These are phyloP conservation scores for Pythium pyrilobum DNA, from an alignment of 352 stramenopile genomes.

Conservation along the genomic window DNA sequence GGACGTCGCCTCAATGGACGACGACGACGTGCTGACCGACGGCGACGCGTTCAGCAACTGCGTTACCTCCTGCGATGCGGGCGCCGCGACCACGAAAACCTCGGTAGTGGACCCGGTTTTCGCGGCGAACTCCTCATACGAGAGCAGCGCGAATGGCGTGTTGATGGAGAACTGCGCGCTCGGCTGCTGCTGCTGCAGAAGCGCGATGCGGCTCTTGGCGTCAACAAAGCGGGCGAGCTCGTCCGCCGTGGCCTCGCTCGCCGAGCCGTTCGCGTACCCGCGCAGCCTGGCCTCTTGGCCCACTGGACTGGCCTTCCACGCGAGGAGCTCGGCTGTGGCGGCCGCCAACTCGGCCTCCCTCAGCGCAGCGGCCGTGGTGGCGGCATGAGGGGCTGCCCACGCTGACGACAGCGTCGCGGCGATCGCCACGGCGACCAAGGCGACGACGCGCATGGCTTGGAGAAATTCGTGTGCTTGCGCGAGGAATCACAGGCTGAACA, in stretches of 20 bases:
- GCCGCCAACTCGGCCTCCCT: background rate
- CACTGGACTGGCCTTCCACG: constrained; percentile 14
- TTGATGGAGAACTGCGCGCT: constrained; percentile 9
- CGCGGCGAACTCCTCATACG: constrained; percentile 9
- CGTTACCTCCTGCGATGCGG: background rate
- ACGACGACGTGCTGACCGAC: background rate
- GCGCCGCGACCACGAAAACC: too few relatives aligned
- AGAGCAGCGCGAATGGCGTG: constrained; percentile 16
- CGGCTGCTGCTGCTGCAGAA: background rate
- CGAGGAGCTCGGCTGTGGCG: constrained; percentile 5
- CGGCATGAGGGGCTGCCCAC: background rate
- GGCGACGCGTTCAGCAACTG: background rate
- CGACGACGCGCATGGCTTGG: too few relatives aligned
- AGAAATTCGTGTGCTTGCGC: too few relatives aligned
- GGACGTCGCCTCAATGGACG: background rate
- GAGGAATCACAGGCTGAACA: too few relatives aligned
- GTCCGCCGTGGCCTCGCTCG: background rate
- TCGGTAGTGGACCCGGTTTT: background rate
- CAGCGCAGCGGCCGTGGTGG: background rate
- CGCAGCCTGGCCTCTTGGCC: constrained; percentile 11
- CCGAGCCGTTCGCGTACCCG: background rate
- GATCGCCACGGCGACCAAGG: too few relatives aligned
- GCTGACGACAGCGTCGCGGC: too few relatives aligned
- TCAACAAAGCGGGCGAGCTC: constrained; percentile 3
- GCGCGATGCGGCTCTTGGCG: background rate